A percentile compares a stretch with the other conserved stretches of the same genome.
These are phyloP conservation scores for Tuber calosporum DNA, from an alignment of 495 filamentous ascomycete genomes.

Conservation along the genomic window DNA sequence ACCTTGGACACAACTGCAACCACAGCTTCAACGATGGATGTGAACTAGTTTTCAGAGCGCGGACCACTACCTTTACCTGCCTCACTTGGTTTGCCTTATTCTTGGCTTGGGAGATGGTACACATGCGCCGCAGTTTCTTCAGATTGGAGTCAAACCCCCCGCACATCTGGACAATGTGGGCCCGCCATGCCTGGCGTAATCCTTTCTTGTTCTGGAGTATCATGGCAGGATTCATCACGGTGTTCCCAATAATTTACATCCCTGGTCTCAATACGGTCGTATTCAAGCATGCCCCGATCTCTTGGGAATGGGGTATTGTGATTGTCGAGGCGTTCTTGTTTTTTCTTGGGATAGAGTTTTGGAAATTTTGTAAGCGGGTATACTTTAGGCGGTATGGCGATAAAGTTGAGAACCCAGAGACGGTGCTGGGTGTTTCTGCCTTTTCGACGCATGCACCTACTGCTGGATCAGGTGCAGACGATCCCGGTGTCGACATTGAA, in stretches of 20 bases:
- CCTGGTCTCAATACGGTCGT: conserved; percentile 61
- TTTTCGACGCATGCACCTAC: conserved; percentile 29
- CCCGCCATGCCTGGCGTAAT: conserved; percentile 62
- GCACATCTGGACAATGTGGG: conserved; percentile 51
- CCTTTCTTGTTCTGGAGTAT: conserved; percentile 65
- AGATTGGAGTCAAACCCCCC: conserved; percentile 55
- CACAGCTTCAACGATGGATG: conserved; percentile 51
- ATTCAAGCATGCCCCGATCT: conserved; percentile 64
- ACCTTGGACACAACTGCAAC: conserved; percentile 59
- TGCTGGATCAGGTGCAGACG: not conserved
- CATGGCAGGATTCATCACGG: conserved; percentile 59
- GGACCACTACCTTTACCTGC: conserved; percentile 68
- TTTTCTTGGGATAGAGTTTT: conserved; percentile 57
- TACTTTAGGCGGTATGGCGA: conserved; percentile 42
- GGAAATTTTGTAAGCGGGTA: conserved; percentile 60
- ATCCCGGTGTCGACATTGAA: not conserved
- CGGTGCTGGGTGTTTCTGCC: conserved; percentile 27
- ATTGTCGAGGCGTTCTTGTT: conserved; percentile 56
- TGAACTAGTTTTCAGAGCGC: conserved; percentile 63
- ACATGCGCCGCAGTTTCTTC: conserved; percentile 63
- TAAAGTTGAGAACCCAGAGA: conserved; percentile 38
- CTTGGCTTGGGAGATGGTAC: conserved; percentile 66
- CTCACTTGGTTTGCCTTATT: conserved; percentile 70
- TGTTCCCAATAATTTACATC: conserved; percentile 67
- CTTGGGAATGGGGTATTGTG: conserved; percentile 65